A percentile compares a stretch with the other conserved stretches of the same genome.
These are phyloP conservation scores for Chlamydomonas sp. DNA, from an alignment of 139 green algal species.

Conservation along the genomic window DNA sequence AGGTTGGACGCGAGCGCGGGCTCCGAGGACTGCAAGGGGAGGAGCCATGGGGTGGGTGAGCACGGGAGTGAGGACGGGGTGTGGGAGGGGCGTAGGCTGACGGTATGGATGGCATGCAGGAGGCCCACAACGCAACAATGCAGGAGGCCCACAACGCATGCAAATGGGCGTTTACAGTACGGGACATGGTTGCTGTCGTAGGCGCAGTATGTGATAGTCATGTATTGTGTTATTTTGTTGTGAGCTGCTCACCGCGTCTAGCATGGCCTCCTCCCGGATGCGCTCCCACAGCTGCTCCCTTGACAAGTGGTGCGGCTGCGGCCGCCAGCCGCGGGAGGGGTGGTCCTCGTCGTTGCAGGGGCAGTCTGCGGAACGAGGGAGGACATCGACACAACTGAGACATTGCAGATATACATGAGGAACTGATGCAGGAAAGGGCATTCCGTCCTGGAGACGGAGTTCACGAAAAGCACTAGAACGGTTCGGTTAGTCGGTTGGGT, in stretches of 20 bases:
- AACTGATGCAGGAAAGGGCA: too few species aligned
- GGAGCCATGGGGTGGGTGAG: not conserved
- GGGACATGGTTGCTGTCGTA: not conserved
- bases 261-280: conserved; percentile 67
- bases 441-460: too few species aligned
- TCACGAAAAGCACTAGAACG: too few species aligned
- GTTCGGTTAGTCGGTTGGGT: too few species aligned
- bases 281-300: conserved; percentile 72
- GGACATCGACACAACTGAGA: not conserved
- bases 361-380: conserved; percentile 9
- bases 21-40: conserved; percentile 68
- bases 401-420: not conserved
- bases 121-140: not conserved
- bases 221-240: too few species aligned
- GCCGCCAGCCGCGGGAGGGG: conserved; percentile 65
- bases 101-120: not conserved
- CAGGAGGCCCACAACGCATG: not conserved
- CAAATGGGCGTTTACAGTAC: not conserved
- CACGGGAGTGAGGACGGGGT: not conserved
- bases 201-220: not conserved
- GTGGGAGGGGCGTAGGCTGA: not conserved
- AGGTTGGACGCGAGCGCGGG: conserved; percentile 89
- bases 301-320: conserved; percentile 56
- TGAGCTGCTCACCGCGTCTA: conserved; percentile 49
- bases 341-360: conserved; percentile 45